Evolutionary conservation across 2,329 filamentous ascomycete species (phyloP).

Genomic region (Scytalidium sp.): DNA sequence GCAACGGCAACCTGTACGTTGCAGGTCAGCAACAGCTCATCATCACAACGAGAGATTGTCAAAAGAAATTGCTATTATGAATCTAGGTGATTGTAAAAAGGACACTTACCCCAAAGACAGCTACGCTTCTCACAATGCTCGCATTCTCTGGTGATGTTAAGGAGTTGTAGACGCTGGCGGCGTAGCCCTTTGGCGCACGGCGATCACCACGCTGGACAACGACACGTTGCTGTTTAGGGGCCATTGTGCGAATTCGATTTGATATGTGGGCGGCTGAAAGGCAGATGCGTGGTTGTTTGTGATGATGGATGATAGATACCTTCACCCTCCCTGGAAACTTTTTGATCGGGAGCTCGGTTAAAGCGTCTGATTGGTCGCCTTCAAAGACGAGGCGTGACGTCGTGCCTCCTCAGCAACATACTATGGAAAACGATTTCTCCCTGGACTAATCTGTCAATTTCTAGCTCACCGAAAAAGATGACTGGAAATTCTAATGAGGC

Average conservation of each 20-base stretch:
- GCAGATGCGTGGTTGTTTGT: background rate
- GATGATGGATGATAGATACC: background rate
- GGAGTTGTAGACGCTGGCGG: slow-evolving; percentile 57
- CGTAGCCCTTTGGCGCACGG: slow-evolving; percentile 45
- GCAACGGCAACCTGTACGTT: slow-evolving; percentile 58
- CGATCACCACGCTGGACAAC: slow-evolving; percentile 44
- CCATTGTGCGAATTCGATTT: slow-evolving; percentile 43
- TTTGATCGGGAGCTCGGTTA: background rate
- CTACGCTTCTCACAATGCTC: slow-evolving; percentile 64
- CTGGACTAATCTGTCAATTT: background rate
- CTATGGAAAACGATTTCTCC: background rate
- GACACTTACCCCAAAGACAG: slow-evolving; percentile 63
- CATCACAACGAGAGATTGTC: background rate
- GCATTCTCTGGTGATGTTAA: slow-evolving; percentile 67
- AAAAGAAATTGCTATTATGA: background rate
- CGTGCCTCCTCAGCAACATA: background rate
- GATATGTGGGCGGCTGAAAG: background rate
- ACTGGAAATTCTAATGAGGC: slow-evolving; percentile 10
- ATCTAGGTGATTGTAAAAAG: too few relatives aligned
- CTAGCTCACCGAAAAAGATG: slow-evolving; percentile 5
- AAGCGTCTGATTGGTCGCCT: background rate
- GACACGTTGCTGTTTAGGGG: slow-evolving; percentile 58
- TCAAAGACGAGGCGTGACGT: background rate
- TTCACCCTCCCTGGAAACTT: background rate
- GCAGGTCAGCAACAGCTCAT: slow-evolving; percentile 10